These are phyloP conservation scores for Kodamaea hsintzibuensis DNA, from an alignment of 805 yeast genomes.

Conservation along the genomic window DNA sequence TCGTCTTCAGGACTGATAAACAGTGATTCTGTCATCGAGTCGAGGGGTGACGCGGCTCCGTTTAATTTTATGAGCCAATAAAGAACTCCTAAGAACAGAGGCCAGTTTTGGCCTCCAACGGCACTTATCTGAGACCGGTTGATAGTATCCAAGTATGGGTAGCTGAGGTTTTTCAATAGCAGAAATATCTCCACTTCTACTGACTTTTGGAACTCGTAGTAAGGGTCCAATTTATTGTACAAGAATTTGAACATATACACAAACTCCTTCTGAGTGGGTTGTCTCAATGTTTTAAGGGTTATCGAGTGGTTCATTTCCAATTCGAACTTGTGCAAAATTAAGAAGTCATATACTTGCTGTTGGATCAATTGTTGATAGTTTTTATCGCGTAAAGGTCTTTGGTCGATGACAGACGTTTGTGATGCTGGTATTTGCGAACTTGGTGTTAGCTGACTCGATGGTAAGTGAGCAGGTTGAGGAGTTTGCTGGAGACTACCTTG, in stretches of 20 bases:
- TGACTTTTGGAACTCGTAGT: conserved; percentile 63
- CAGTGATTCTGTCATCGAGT: conserved; percentile 26
- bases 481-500: conserved; percentile 19
- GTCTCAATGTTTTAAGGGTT: conserved; percentile 60
- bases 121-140: conserved; percentile 86
- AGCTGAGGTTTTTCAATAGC: conserved; percentile 61
- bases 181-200: conserved; percentile 76
- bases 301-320: conserved; percentile 71
- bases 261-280: conserved; percentile 88
- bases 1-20: conserved; percentile 42
- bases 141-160: conserved; percentile 79
- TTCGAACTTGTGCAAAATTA: conserved; percentile 66
- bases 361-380: conserved; percentile 65
- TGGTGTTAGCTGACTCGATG: conserved; percentile 10
- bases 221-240: conserved; percentile 77
- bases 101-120: conserved; percentile 91
- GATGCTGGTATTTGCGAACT: conserved; percentile 8
- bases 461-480: conserved; percentile 14
- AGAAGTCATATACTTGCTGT: conserved; percentile 65
- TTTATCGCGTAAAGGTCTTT: conserved; percentile 76
- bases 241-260: conserved; percentile 76
- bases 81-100: conserved; percentile 74
- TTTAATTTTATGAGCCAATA: conserved; percentile 75
- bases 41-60: conserved; percentile 29
- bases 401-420: conserved; percentile 42